Evolutionary conservation across 2,329 filamentous ascomycete genomes (phyloP), one percentile per base, ranked within the genome.

Genomic region (Sporothrix pallida): DNA sequence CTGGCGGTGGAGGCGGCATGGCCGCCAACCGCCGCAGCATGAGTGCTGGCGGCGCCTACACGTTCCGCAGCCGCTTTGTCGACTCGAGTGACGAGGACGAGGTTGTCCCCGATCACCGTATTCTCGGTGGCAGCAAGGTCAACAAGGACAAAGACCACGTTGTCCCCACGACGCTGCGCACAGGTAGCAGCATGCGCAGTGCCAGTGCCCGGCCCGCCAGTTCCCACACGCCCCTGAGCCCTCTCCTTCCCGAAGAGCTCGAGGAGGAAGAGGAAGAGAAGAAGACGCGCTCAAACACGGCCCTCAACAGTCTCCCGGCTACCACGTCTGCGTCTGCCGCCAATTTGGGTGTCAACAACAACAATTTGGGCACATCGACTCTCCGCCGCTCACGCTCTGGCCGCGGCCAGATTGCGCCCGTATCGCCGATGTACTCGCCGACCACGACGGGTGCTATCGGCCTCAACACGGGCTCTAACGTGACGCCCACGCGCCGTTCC

Each of bases 81-180:
- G 88, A 91, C 80, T 90, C 90, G 8, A 89, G 92, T 78, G 91
- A 93, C 73, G 90, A 92, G 67, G 85, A 87, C 15, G 85, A 75
- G 42, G 26, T 63, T 6, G 84, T 20, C 4, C 26, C 23, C 2
- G 67, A 37, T 8, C 52, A 26, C 23, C 69, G 68, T 1, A 80
- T 63, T 37, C 31, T 37, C 90, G 88, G 77, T 88, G 91, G 1
- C 92, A 84, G 0, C 90, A 93, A 78, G 93, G 46, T 12, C 6
- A 26, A 26, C 52, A 91, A 0, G 93, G 91, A 78, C 91, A 93
- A 72, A 91, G 92, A 65, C 85, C 87, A 20, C 84, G 48, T 85
- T 15, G 79, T 83, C 63, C 79, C 78, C 72, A 81, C 76, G 76
- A 80, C 77, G 71, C 79, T 80, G 77, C 83, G 79, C 46, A 74